Evolutionary conservation across 129 eudicot genomes (phyloP), one percentile per base, ranked within the genome.

Genomic region (Centaurea solstitialis): DNA sequence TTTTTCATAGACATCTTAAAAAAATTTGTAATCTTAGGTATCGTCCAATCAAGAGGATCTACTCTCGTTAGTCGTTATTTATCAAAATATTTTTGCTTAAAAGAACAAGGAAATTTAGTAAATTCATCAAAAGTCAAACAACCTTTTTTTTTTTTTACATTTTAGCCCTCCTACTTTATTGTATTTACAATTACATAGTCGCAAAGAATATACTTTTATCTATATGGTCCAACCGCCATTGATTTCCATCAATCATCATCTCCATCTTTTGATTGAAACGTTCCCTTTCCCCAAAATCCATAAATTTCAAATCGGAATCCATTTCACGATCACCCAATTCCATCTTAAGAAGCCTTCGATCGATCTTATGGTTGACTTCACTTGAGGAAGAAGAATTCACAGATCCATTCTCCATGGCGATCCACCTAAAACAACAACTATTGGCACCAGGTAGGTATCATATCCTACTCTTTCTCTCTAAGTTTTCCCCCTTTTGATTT

Each of bases 391-490:
- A 38, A 66, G 18, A 77, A 67, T 33, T 39, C 62, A 5, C 73
- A 26, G 35, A 39, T 64, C 70, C 8, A 80, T 39, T 65, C 24
- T 73, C 43, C 79, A 81, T 81, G 79, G 74, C 79, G 15, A 81
- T 74, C 33, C 74, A 35, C 2, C 35, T 81, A 4, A 53, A 81
- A 45, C 75, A 81, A 74, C 84, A 79, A 0, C 47, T 81, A 64
- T 22, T 81, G 11, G 21, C 79, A 66, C 41, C 79, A 81, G 84
- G 84, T 81, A 81, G n/a, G n/a, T n/a, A n/a, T n/a, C 2, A 26
- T 26, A 26, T 74, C 30, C 17, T 3, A 9, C 50, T 80, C 69
- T n/a, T 23, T 66, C 64, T 21, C 69, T n/a, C 39, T 66, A 20
- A 45, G 23, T 3, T 53, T 61, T 18, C 7, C 2, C 68, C 28